Evolutionary conservation across 164 flowering plant genomes (phyloP).

Genomic region (Cinnamomum micranthum): DNA sequence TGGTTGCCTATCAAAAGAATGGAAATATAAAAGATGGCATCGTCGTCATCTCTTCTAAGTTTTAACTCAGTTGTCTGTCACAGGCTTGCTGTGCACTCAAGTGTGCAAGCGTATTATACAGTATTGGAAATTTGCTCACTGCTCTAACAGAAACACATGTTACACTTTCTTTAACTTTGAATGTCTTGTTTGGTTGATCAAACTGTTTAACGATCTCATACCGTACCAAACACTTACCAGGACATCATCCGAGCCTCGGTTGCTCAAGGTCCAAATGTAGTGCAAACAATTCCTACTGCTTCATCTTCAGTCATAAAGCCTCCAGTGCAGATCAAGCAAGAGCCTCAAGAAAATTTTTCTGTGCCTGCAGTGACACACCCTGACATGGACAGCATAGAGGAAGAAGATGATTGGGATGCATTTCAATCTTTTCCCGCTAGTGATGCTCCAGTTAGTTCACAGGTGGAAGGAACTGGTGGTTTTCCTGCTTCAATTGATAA

Average conservation of each 20-base stretch:
- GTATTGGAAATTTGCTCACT: too few species aligned
- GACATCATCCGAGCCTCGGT: slow-evolving; percentile 79
- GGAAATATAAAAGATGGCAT: neutral
- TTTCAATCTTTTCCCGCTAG: slow-evolving; percentile 92
- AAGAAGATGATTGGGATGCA: slow-evolving; percentile 92
- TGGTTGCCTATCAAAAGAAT: neutral
- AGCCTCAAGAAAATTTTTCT: slow-evolving; percentile 11
- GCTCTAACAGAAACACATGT: too few species aligned
- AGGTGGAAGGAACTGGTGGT: slow-evolving; percentile 14
- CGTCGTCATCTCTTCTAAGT: neutral
- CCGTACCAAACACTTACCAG: slow-evolving; percentile 32
- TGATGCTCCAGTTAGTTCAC: slow-evolving; percentile 20
- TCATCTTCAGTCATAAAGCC: slow-evolving; percentile 53
- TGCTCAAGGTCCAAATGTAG: slow-evolving; percentile 41
- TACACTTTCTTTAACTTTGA: neutral
- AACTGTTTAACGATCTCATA: neutral
- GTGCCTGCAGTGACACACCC: slow-evolving; percentile 11
- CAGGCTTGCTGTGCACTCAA: neutral
- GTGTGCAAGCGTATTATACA: neutral
- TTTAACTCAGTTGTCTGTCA: neutral
- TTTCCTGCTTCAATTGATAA: slow-evolving; percentile 19
- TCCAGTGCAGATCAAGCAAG: slow-evolving; percentile 41
- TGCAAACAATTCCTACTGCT: slow-evolving; percentile 26
- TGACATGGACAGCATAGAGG: slow-evolving; percentile 11
- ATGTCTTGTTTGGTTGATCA: neutral